Evolutionary conservation across 768 basidiomycete genomes (phyloP).

Genomic region (Tulasnella sp.): DNA sequence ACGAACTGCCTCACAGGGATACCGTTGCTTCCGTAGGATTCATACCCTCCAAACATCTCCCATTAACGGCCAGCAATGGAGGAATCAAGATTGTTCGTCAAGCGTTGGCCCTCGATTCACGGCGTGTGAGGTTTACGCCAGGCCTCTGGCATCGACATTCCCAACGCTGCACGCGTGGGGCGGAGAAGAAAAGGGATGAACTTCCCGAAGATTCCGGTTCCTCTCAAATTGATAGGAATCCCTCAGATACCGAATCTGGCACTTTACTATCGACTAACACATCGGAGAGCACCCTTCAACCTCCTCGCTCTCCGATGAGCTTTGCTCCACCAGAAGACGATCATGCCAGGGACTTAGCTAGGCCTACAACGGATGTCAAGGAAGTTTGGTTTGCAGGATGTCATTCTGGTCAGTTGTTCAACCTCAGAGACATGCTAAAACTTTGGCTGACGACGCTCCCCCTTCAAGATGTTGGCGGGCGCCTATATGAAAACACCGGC

Average conservation of each 20-base stretch:
- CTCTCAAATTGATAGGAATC: background rate
- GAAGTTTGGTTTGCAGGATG: background rate
- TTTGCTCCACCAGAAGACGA: background rate
- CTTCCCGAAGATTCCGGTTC: background rate
- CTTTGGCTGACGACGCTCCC: too few species aligned
- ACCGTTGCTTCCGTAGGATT: conserved; percentile 36
- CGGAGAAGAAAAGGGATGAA: background rate
- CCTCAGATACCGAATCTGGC: too few species aligned
- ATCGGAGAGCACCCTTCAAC: too few species aligned
- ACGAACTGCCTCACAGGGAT: conserved; percentile 33
- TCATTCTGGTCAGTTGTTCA: background rate
- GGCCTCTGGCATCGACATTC: background rate
- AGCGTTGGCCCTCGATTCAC: conserved; percentile 36
- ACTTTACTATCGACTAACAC: too few species aligned
- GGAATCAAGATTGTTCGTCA: conserved; percentile 39
- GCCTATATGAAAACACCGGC: background rate
- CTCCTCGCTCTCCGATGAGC: background rate
- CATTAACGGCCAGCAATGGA: conserved; percentile 37
- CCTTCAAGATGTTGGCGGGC: background rate
- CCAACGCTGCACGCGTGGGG: background rate
- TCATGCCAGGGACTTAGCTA: background rate
- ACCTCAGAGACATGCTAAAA: background rate
- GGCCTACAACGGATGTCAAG: background rate
- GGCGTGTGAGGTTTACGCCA: conserved; percentile 6
- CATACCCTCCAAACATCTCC: conserved; percentile 37